Conservation (phyloP, 2,329 filamentous ascomycete genomes). For the Aureobasidium leucospermi region DNA sequence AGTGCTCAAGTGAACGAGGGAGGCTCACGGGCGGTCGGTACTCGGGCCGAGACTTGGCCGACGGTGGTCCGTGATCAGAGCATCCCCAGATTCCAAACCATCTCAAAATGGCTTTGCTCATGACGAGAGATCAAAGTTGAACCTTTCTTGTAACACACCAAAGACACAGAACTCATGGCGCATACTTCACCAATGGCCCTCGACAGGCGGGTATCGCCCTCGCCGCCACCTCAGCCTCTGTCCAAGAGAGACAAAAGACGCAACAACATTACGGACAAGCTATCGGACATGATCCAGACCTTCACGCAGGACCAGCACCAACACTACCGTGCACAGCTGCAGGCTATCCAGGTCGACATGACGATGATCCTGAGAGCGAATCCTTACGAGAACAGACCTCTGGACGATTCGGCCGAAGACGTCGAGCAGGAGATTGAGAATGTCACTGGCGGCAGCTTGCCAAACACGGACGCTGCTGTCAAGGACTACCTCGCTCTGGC, state of each 20-base stretch:
- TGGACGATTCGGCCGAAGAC: slow-evolving; percentile 59
- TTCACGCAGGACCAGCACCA: slow-evolving; percentile 75
- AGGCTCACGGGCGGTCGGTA: background rate
- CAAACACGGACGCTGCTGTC: slow-evolving; percentile 47
- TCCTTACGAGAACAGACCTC: slow-evolving; percentile 61
- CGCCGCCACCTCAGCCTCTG: slow-evolving; percentile 40
- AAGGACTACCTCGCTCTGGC: slow-evolving; percentile 60
- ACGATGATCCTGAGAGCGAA: slow-evolving; percentile 78
- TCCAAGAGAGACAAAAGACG: slow-evolving; percentile 90
- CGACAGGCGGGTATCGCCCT: slow-evolving; percentile 21
- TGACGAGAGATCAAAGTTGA: background rate
- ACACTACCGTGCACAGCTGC: slow-evolving; percentile 81
- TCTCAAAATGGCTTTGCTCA: slow-evolving; percentile 11
- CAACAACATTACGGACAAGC: slow-evolving; percentile 70
- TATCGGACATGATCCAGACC: slow-evolving; percentile 66
- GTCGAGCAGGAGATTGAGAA: slow-evolving; percentile 53
- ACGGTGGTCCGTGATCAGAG: background rate
- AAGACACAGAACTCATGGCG: background rate
- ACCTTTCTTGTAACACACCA: background rate
- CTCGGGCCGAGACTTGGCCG: background rate
- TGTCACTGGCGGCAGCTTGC: slow-evolving; percentile 35
- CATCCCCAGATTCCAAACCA: background rate
- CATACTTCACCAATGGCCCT: slow-evolving; percentile 12
- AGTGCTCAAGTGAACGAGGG: no score
- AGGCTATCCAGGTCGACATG: slow-evolving; percentile 87